Evolutionary conservation across 1,284 basidiomycete species (phyloP).

Genomic region (Irpex sp.): DNA sequence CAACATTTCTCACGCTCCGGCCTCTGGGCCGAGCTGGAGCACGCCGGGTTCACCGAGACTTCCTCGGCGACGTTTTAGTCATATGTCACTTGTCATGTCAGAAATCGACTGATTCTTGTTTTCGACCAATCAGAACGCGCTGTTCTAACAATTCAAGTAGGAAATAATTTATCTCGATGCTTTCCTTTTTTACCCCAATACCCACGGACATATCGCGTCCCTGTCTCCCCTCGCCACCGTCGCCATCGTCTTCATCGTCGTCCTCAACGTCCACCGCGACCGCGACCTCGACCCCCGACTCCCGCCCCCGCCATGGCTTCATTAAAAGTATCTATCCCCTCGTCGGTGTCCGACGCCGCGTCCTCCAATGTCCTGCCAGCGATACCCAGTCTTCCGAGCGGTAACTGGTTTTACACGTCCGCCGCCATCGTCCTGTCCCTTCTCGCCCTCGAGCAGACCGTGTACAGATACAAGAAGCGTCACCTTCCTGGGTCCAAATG

Average conservation of each 20-base stretch:
- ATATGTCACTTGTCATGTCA: neutral
- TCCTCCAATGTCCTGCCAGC: slow-evolving; percentile 38
- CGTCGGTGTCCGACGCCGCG: slow-evolving; percentile 30
- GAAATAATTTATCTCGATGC: neutral
- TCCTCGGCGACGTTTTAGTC: neutral
- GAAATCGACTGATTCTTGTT: slow-evolving; percentile 6
- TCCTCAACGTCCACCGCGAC: neutral
- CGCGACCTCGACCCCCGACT: slow-evolving; percentile 15
- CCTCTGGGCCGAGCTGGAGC: neutral
- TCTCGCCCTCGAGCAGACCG: slow-evolving; percentile 75
- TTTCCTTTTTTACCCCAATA: neutral
- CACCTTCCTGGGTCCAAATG: slow-evolving; percentile 83
- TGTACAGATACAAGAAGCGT: slow-evolving; percentile 85
- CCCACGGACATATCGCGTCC: neutral
- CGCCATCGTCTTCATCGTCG: slow-evolving; percentile 1
- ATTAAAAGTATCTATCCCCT: slow-evolving; percentile 14
- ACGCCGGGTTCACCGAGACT: neutral
- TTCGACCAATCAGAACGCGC: slow-evolving; percentile 4
- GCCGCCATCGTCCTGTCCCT: slow-evolving; percentile 59
- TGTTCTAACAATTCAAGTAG: neutral
- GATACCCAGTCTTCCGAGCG: slow-evolving; percentile 32
- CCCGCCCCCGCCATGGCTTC: slow-evolving; percentile 7
- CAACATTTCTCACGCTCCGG: neutral
- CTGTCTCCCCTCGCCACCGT: neutral
- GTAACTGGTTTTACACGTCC: slow-evolving; percentile 66